Evolutionary conservation across 805 yeast genomes (phyloP).

Genomic region (Yarrowia deformans): DNA sequence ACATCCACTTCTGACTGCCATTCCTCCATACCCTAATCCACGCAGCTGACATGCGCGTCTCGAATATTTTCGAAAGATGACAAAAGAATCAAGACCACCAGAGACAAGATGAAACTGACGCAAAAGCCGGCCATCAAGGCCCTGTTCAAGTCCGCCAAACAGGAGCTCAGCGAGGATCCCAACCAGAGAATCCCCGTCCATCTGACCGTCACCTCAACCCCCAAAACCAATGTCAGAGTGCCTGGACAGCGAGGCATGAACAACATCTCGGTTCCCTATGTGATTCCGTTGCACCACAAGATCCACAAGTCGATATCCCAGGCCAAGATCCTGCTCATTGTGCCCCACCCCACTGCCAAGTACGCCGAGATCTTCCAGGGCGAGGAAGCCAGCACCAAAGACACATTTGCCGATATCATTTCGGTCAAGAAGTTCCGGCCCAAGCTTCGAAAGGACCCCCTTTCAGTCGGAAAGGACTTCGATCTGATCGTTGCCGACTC

Average conservation of each 20-base stretch:
- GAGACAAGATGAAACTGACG: constrained; percentile 1
- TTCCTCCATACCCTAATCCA: not conserved
- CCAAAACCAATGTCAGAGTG: constrained; percentile 29
- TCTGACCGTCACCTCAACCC: constrained; percentile 22
- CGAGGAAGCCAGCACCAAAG: constrained; percentile 62
- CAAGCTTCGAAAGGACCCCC: constrained; percentile 55
- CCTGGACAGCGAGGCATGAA: constrained; percentile 35
- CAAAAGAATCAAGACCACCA: not conserved
- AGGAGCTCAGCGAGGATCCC: constrained; percentile 33
- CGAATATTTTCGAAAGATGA: constrained; percentile 8
- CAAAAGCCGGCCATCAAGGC: constrained; percentile 41
- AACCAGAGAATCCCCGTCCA: constrained; percentile 31
- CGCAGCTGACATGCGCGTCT: not conserved
- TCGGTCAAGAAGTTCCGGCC: constrained; percentile 65
- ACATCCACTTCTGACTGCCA: not conserved
- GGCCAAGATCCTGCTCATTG: constrained; percentile 55
- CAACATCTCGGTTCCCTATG: constrained; percentile 41
- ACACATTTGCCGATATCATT: constrained; percentile 65
- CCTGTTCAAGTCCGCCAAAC: constrained; percentile 36
- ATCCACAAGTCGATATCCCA: constrained; percentile 41
- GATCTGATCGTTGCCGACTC: constrained; percentile 76
- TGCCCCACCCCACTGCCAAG: constrained; percentile 73
- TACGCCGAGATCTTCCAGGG: constrained; percentile 60
- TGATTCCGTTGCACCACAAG: constrained; percentile 43
- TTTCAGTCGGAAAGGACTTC: constrained; percentile 55